These are phyloP conservation scores for Crotalaria pallida DNA, from an alignment of 306 rosid species.

Conservation along the genomic window DNA sequence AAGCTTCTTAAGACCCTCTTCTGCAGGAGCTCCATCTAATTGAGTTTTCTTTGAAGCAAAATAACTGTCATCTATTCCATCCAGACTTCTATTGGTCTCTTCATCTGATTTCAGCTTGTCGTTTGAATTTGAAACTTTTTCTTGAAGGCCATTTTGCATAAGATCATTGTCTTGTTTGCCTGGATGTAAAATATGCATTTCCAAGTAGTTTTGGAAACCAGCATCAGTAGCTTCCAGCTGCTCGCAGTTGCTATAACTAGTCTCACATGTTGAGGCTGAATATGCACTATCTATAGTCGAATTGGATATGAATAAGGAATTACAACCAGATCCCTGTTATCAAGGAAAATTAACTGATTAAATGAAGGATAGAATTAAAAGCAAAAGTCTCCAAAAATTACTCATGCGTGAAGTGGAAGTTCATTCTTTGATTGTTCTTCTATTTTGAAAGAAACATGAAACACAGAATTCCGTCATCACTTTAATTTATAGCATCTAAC, in stretches of 20 bases:
- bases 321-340: slow-evolving; percentile 40
- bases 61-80: slow-evolving; percentile 32
- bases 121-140: slow-evolving; percentile 26
- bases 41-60: slow-evolving; percentile 35
- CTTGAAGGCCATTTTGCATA: slow-evolving; percentile 28
- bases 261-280: slow-evolving; percentile 25
- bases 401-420: neutral
- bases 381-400: neutral
- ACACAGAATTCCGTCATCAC: neutral
- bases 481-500: neutral
- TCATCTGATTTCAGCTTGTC: slow-evolving; percentile 29
- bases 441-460: neutral
- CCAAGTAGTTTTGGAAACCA: slow-evolving; percentile 30
- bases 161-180: slow-evolving; percentile 26
- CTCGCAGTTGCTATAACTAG: slow-evolving; percentile 24
- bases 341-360: slow-evolving; percentile 19
- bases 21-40: slow-evolving; percentile 38
- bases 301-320: slow-evolving; percentile 23
- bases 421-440: neutral
- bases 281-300: slow-evolving; percentile 40
- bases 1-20: slow-evolving; percentile 57
- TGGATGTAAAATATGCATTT: slow-evolving; percentile 20
- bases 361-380: slow-evolving; percentile 5
- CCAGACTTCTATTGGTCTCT: slow-evolving; percentile 34
- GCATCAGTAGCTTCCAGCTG: slow-evolving; percentile 33